Evolutionary conservation across 352 stramenopile genomes (phyloP).

Genomic region (Phytophthora cajani): DNA sequence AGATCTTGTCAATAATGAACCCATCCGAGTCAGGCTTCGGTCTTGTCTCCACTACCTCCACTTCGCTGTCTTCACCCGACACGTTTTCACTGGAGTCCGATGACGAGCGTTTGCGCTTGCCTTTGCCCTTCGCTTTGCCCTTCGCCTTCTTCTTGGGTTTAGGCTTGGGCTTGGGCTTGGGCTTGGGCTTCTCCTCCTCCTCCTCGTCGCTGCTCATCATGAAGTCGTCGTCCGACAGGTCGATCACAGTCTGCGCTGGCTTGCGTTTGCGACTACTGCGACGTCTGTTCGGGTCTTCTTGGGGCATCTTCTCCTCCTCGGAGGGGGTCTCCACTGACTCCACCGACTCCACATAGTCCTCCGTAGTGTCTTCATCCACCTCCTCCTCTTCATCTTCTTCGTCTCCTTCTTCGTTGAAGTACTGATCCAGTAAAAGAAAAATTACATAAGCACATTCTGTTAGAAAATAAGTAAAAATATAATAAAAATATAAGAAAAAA

Average conservation of each 20-base stretch:
- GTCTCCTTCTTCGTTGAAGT: conserved; percentile 22
- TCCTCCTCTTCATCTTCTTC: conserved; percentile 34
- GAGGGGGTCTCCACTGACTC: conserved; percentile 26
- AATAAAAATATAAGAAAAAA: conserved; percentile 17
- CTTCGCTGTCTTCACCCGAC: conserved; percentile 34
- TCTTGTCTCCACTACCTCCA: conserved; percentile 26
- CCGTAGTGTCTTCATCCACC: conserved; percentile 42
- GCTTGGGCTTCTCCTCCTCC: conserved; percentile 50
- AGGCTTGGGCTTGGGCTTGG: not conserved
- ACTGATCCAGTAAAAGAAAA: conserved; percentile 16
- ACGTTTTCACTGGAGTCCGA: conserved; percentile 39
- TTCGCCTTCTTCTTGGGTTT: conserved; percentile 39
- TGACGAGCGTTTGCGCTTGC: conserved; percentile 35
- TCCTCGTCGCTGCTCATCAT: conserved; percentile 44
- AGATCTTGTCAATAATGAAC: conserved; percentile 87
- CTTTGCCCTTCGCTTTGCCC: conserved; percentile 30
- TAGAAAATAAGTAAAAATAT: conserved; percentile 9
- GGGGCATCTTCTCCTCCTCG: conserved; percentile 31
- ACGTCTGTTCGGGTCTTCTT: conserved; percentile 36
- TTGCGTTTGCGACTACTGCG: conserved; percentile 50
- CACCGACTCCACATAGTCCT: conserved; percentile 28
- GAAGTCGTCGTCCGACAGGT: conserved; percentile 47
- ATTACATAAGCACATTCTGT: conserved; percentile 18
- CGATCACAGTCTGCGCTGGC: conserved; percentile 25
- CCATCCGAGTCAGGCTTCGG: conserved; percentile 57